Percentiles rank a stretch among this genome's conserved stretches.
These are phyloP conservation scores for Diaporthe sp. DNA, from an alignment of 2,329 filamentous ascomycete species.

Conservation along the genomic window DNA sequence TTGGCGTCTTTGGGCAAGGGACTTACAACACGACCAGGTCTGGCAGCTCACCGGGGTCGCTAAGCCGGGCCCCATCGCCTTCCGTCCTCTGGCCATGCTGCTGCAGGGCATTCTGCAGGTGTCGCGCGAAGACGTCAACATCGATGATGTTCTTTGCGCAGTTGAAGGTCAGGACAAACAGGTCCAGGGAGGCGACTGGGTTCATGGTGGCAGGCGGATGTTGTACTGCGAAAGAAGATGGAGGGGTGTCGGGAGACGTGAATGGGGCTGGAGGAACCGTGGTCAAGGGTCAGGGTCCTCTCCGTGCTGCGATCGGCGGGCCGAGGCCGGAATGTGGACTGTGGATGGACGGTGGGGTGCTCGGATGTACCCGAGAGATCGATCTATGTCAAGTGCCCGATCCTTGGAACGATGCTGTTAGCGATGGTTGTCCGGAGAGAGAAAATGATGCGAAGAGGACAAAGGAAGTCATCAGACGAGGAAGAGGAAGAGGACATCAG, in stretches of 20 bases:
- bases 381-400: not conserved
- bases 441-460: not conserved
- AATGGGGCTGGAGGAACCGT: not conserved
- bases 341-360: slow-evolving; percentile 3
- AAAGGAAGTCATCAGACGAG: not conserved
- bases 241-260: slow-evolving; percentile 19
- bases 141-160: slow-evolving; percentile 80
- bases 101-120: slow-evolving; percentile 71
- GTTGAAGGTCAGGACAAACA: slow-evolving; percentile 91
- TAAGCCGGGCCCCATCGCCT: not conserved
- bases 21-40: slow-evolving; percentile 69
- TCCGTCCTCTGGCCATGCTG: slow-evolving; percentile 46
- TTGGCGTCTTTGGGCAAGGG: not conserved
- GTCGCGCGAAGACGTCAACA: slow-evolving; percentile 74
- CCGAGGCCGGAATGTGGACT: slow-evolving; percentile 15
- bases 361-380: slow-evolving; percentile 12
- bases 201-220: slow-evolving; percentile 35
- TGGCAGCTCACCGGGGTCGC: slow-evolving; percentile 53
- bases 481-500: too few relatives aligned
- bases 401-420: slow-evolving; percentile 8
- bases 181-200: slow-evolving; percentile 61
- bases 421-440: not conserved
- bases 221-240: not conserved
- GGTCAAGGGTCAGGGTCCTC: slow-evolving; percentile 6
- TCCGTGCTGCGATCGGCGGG: slow-evolving; percentile 4